A percentile compares a stretch with the other conserved stretches of the same genome.
Conservation (phyloP, 106 monocot genomes). For the Triglochin maritima region DNA sequence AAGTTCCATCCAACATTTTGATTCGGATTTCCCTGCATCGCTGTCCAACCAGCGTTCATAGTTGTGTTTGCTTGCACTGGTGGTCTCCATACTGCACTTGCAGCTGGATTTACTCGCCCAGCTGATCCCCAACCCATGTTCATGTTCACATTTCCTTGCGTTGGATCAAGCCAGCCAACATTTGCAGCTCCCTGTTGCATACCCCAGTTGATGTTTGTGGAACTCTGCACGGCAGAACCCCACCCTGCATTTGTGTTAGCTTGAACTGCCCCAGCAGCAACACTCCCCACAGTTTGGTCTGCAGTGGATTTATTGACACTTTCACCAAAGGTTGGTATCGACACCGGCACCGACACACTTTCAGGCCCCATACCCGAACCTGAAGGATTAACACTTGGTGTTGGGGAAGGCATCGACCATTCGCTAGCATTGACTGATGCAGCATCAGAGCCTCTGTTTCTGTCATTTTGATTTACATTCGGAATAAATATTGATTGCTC, state of each 20-base stretch:
- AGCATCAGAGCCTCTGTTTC: background rate
- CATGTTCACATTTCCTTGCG: constrained; percentile 33
- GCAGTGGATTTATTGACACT: background rate
- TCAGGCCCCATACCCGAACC: background rate
- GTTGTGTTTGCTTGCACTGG: constrained; percentile 15
- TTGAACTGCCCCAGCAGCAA: background rate
- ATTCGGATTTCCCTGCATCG: constrained; percentile 10
- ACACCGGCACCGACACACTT: background rate
- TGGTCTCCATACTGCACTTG: constrained; percentile 10
- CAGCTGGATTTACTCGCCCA: constrained; percentile 12
- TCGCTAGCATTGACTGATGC: background rate
- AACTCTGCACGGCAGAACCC: constrained; percentile 5
- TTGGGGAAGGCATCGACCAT: constrained; percentile 26
- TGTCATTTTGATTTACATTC: background rate
- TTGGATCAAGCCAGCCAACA: constrained; percentile 17
- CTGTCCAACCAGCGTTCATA: constrained; percentile 4
- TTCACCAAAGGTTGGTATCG: background rate
- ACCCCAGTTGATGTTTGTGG: constrained; percentile 1
- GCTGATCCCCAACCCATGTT: constrained; percentile 19
- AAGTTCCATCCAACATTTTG: constrained; percentile 6
- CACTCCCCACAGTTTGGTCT: constrained; percentile 3
- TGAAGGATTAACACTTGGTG: constrained; percentile 6
- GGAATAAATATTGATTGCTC: background rate
- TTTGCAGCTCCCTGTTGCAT: constrained; percentile 5
- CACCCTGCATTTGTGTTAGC: constrained; percentile 1